Conservation (phyloP, 768 basidiomycete genomes). For the Boletus sensibilis region DNA sequence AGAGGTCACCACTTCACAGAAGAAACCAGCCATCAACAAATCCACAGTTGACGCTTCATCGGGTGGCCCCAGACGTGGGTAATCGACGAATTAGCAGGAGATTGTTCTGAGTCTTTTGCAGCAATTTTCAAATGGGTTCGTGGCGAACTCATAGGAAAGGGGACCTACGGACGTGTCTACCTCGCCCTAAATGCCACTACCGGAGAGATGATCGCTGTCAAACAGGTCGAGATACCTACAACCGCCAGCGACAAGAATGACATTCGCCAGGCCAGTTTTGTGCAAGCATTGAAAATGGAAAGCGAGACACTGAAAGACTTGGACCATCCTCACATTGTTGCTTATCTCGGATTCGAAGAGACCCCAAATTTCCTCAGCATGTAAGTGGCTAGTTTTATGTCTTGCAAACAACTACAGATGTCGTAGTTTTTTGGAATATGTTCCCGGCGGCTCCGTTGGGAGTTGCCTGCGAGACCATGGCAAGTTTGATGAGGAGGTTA, state of each 20-base stretch:
- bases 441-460: slow-evolving; percentile 95
- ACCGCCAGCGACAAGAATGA: slow-evolving; percentile 92
- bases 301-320: slow-evolving; percentile 95
- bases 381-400: slow-evolving; percentile 46
- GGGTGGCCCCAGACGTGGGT: slow-evolving; percentile 67
- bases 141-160: slow-evolving; percentile 95
- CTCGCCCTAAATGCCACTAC: slow-evolving; percentile 94
- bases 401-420: slow-evolving; percentile 1
- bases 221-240: slow-evolving; percentile 94
- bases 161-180: slow-evolving; percentile 95
- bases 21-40: slow-evolving; percentile 43
- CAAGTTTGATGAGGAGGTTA: slow-evolving; percentile 88
- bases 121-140: slow-evolving; percentile 98
- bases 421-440: slow-evolving; percentile 93
- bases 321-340: slow-evolving; percentile 96
- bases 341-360: slow-evolving; percentile 94
- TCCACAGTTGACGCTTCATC: slow-evolving; percentile 60
- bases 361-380: slow-evolving; percentile 87
- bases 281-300: slow-evolving; percentile 91
- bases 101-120: slow-evolving; percentile 33
- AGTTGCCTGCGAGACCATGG: slow-evolving; percentile 88
- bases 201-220: slow-evolving; percentile 98
- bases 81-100: slow-evolving; percentile 3
- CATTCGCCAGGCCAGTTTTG: slow-evolving; percentile 75
- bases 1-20: slow-evolving; percentile 82